Evolutionary conservation across 2,329 filamentous ascomycete genomes (phyloP).

Genomic region (Aureobasidium lini): DNA sequence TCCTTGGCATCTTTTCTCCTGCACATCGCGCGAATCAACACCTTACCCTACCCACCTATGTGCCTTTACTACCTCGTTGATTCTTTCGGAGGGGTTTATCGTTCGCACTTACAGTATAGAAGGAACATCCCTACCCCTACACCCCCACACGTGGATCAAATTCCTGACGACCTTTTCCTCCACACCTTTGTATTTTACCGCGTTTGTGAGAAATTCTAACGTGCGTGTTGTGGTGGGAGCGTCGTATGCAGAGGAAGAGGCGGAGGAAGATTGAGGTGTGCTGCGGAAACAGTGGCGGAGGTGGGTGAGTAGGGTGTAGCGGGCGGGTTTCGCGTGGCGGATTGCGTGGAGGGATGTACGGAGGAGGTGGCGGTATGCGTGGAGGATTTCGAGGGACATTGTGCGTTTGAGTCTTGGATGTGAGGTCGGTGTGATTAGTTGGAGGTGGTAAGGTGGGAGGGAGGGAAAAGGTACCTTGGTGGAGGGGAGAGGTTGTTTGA

Average conservation of each 20-base stretch:
- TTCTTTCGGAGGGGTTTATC: neutral
- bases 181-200: conserved; percentile 54
- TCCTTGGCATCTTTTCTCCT: conserved; percentile 18
- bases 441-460: neutral
- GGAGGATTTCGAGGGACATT: conserved; percentile 35
- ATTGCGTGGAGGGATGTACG: conserved; percentile 61
- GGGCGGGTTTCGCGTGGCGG: conserved; percentile 61
- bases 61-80: neutral
- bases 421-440: neutral
- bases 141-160: conserved; percentile 45
- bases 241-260: conserved; percentile 25
- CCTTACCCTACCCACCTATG: too few species aligned
- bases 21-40: neutral
- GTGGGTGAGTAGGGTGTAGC: conserved; percentile 52
- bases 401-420: neutral
- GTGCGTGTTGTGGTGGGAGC: conserved; percentile 50
- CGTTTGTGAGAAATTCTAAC: conserved; percentile 61
- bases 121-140: neutral
- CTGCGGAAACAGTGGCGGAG: conserved; percentile 36
- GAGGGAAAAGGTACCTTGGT: neutral
- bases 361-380: conserved; percentile 64
- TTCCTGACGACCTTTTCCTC: conserved; percentile 70
- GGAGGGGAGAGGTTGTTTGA: neutral
- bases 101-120: neutral
- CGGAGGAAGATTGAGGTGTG: neutral